Evolutionary conservation across 1,139 yeast genomes (phyloP).

Genomic region (Candida dubliniensis): DNA sequence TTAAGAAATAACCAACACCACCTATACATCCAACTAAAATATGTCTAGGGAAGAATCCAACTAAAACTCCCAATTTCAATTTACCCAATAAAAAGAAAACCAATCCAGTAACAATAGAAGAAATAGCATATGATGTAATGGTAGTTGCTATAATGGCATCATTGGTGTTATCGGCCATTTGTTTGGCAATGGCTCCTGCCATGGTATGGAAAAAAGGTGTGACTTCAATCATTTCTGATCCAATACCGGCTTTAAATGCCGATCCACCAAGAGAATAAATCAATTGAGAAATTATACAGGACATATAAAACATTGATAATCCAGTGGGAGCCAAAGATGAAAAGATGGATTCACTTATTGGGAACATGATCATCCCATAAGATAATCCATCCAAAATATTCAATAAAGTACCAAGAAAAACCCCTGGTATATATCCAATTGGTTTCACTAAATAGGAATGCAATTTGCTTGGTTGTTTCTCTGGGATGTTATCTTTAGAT

Average conservation of each 20-base stretch:
- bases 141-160: constrained; percentile 80
- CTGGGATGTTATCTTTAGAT: neutral
- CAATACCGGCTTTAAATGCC: constrained; percentile 84
- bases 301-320: constrained; percentile 87
- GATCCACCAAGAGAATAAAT: constrained; percentile 90
- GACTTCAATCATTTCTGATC: constrained; percentile 97
- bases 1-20: constrained; percentile 92
- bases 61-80: constrained; percentile 76
- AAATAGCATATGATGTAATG: constrained; percentile 77
- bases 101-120: constrained; percentile 82
- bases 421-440: constrained; percentile 65
- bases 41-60: constrained; percentile 95
- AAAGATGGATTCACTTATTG: constrained; percentile 78
- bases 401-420: constrained; percentile 76
- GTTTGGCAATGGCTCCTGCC: constrained; percentile 70
- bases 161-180: constrained; percentile 50
- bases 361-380: constrained; percentile 97
- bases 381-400: constrained; percentile 92
- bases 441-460: constrained; percentile 36
- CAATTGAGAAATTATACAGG: constrained; percentile 83
- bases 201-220: constrained; percentile 96
- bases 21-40: constrained; percentile 96
- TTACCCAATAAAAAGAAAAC: constrained; percentile 78
- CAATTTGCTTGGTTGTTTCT: constrained; percentile 14
- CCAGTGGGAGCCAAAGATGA: constrained; percentile 84